phyloP scores from a whole-genome alignment of 148 eudicot genomes.

The Fagopyrum tataricum region DNA sequence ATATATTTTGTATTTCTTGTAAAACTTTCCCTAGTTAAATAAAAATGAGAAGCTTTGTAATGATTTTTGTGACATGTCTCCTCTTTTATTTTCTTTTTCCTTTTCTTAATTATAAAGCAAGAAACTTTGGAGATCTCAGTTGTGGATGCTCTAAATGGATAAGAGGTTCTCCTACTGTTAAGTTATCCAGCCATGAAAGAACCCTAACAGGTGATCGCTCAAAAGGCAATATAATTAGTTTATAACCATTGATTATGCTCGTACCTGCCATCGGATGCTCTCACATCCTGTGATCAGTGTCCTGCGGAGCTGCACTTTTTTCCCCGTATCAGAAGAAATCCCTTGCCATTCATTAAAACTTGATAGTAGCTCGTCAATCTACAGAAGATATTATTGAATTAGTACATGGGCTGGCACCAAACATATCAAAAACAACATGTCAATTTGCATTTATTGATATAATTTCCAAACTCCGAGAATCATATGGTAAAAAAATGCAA shows the following conservation, averaged over 20 bases:
- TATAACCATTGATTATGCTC: background rate
- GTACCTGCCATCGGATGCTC: slow-evolving; percentile 96
- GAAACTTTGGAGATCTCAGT: no score
- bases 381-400: slow-evolving; percentile 4
- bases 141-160: background rate
- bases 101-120: no score
- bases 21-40: no score
- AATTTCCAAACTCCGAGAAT: background rate
- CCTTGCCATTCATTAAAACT: slow-evolving; percentile 68
- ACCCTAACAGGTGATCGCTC: background rate
- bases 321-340: slow-evolving; percentile 33
- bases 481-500: background rate
- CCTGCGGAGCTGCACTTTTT: slow-evolving; percentile 38
- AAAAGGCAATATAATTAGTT: background rate
- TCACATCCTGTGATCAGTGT: slow-evolving; percentile 58
- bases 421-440: background rate
- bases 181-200: background rate
- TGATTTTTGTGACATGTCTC: no score
- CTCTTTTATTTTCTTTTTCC: no score
- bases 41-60: no score
- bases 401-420: background rate
- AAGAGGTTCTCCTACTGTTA: background rate
- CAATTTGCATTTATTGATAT: background rate
- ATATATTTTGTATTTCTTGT: no score
- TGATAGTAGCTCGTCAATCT: slow-evolving; percentile 72